Conservation (phyloP, 192 early-diverging fungal species). For the Mortierella claussenii region DNA sequence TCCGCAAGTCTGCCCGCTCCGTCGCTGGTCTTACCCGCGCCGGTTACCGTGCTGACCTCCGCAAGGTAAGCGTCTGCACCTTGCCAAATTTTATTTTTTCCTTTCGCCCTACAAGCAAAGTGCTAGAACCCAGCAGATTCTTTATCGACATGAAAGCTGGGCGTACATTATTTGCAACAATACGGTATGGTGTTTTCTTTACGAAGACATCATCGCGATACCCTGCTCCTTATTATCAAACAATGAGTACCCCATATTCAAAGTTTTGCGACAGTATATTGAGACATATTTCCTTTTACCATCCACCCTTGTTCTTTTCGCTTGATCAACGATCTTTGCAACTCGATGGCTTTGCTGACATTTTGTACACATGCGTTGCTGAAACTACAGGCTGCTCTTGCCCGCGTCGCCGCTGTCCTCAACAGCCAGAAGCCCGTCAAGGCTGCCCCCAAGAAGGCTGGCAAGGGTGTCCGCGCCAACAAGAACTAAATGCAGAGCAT, state of each 20-base stretch:
- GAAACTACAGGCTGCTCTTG: conserved; percentile 69
- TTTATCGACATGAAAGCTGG: conserved; percentile 49
- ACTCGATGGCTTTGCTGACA: neutral
- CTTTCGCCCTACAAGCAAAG: conserved; percentile 29
- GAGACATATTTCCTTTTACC: conserved; percentile 22
- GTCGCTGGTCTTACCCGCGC: conserved; percentile 67
- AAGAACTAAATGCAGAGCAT: conserved; percentile 51
- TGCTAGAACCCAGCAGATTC: conserved; percentile 59
- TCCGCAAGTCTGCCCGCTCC: conserved; percentile 71
- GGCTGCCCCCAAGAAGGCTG: conserved; percentile 66
- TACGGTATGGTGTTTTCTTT: conserved; percentile 8
- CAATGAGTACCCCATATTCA: conserved; percentile 45
- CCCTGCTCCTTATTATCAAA: conserved; percentile 27
- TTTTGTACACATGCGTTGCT: neutral
- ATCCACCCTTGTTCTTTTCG: conserved; percentile 4
- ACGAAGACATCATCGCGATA: neutral
- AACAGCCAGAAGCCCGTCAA: conserved; percentile 71
- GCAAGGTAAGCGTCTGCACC: conserved; percentile 55
- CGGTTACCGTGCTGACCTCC: conserved; percentile 79
- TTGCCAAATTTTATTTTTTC: neutral
- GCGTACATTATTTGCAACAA: conserved; percentile 56
- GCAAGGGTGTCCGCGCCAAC: conserved; percentile 67
- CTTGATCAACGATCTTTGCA: neutral
- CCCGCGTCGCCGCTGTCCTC: conserved; percentile 74
- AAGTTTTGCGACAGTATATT: conserved; percentile 50